Evolutionary conservation across 108 stramenopile genomes (phyloP).

Genomic region (Skeletonema marinoi): DNA sequence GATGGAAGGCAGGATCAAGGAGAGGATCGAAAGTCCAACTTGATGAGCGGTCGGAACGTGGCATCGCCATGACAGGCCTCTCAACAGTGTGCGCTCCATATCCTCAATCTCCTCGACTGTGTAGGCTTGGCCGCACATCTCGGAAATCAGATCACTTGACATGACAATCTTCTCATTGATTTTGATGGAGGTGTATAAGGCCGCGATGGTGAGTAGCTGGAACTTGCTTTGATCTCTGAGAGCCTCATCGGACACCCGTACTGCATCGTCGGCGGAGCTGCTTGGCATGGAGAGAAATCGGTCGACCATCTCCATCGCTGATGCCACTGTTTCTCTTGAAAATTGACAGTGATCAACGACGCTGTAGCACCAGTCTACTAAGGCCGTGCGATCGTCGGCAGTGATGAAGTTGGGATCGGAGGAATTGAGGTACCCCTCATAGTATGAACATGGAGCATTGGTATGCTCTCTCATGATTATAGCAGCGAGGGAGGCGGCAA

Average conservation of each 20-base stretch:
- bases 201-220: constrained; percentile 56
- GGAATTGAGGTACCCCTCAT: too few species aligned
- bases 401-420: too few species aligned
- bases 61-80: constrained; percentile 43
- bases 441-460: too few species aligned
- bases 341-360: constrained; percentile 53
- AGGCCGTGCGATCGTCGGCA: too few species aligned
- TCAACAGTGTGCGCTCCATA: constrained; percentile 52
- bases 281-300: constrained; percentile 14
- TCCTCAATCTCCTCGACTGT: constrained; percentile 49
- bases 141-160: constrained; percentile 48
- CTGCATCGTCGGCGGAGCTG: background rate
- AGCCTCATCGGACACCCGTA: background rate
- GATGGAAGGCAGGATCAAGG: constrained; percentile 4
- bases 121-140: constrained; percentile 54
- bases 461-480: too few species aligned
- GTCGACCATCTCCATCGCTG: constrained; percentile 43
- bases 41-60: constrained; percentile 36
- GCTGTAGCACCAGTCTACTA: constrained; percentile 65
- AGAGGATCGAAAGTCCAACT: constrained; percentile 24
- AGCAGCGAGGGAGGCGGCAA: too few species aligned
- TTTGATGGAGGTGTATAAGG: constrained; percentile 60
- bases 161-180: constrained; percentile 55
- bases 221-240: constrained; percentile 43
- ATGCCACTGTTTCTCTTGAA: constrained; percentile 58